Conservation (phyloP, 2,329 filamentous ascomycete species). For the Pestalotiopsis sp. region DNA sequence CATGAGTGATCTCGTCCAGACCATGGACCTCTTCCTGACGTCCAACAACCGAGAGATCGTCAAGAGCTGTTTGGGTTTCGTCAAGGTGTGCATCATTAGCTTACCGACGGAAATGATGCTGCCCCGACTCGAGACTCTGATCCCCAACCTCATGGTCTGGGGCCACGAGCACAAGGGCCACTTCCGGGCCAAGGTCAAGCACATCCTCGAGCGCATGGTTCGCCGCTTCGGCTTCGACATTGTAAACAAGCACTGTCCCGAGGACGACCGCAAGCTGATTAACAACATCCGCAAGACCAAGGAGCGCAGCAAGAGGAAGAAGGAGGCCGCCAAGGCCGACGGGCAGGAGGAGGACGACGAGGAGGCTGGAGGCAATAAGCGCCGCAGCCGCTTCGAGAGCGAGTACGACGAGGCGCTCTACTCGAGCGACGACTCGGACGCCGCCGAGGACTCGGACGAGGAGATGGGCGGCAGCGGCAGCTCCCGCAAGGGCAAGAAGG, state of each 20-base stretch:
- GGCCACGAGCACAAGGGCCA: slow-evolving; percentile 98
- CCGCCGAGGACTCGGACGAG: slow-evolving; percentile 64
- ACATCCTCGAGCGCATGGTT: slow-evolving; percentile 93
- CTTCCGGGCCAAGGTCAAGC: slow-evolving; percentile 96
- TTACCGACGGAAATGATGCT: slow-evolving; percentile 79
- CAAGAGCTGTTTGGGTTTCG: slow-evolving; percentile 89
- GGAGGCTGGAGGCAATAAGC: slow-evolving; percentile 45
- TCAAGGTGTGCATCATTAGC: slow-evolving; percentile 92
- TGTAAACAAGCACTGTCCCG: slow-evolving; percentile 80
- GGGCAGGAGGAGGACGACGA: slow-evolving; percentile 58
- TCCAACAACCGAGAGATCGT: slow-evolving; percentile 98
- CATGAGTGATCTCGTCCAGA: slow-evolving; percentile 83
- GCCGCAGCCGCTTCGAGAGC: slow-evolving; percentile 75
- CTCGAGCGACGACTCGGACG: slow-evolving; percentile 70
- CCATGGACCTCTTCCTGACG: slow-evolving; percentile 93
- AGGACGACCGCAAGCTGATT: slow-evolving; percentile 86
- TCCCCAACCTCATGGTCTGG: slow-evolving; percentile 94
- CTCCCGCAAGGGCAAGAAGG: slow-evolving; percentile 53
- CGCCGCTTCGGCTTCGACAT: slow-evolving; percentile 84
- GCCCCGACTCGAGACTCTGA: slow-evolving; percentile 73
- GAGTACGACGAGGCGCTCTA: slow-evolving; percentile 97
- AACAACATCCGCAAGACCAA: slow-evolving; percentile 94
- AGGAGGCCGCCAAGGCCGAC: slow-evolving; percentile 65
- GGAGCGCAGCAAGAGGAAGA: slow-evolving; percentile 88
- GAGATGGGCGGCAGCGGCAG: slow-evolving; percentile 48